Evolutionary conservation across 1,284 basidiomycete species (phyloP).

Genomic region (Pseudozyma sp.): DNA sequence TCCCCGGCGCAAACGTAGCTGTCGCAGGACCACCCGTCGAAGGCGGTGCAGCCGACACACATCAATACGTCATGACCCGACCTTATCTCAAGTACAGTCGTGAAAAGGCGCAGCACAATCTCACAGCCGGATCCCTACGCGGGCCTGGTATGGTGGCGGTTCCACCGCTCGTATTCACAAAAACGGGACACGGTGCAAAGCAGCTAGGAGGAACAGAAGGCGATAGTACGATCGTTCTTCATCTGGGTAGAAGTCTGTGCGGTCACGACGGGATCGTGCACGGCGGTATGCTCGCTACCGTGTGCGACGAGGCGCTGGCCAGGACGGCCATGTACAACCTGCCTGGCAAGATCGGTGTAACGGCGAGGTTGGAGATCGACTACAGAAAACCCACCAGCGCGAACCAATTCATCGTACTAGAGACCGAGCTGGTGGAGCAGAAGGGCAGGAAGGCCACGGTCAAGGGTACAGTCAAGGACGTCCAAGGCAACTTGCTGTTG

Average conservation of each 20-base stretch:
- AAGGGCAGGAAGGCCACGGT: conserved; percentile 83
- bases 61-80: conserved; percentile 70
- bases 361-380: conserved; percentile 73
- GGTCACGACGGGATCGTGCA: conserved; percentile 92
- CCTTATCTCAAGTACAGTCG: conserved; percentile 79
- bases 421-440: conserved; percentile 75
- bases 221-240: conserved; percentile 74
- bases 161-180: conserved; percentile 61
- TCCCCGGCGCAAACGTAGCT: conserved; percentile 29
- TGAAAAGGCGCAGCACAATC: conserved; percentile 79
- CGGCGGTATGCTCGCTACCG: conserved; percentile 88
- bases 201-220: conserved; percentile 59
- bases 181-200: conserved; percentile 56
- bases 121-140: conserved; percentile 84
- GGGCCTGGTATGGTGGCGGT: conserved; percentile 74
- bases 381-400: conserved; percentile 69
- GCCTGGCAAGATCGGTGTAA: conserved; percentile 91
- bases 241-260: conserved; percentile 86
- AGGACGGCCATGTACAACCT: conserved; percentile 75
- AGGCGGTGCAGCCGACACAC: conserved; percentile 38
- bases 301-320: conserved; percentile 87
- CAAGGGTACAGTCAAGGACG: conserved; percentile 78
- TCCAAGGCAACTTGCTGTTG: conserved; percentile 82
- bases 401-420: conserved; percentile 74
- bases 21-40: conserved; percentile 29